A percentile compares a stretch with the other conserved stretches of the same genome.
Conservation (phyloP, 1,139 yeast genomes). For the Yarrowia galli region DNA sequence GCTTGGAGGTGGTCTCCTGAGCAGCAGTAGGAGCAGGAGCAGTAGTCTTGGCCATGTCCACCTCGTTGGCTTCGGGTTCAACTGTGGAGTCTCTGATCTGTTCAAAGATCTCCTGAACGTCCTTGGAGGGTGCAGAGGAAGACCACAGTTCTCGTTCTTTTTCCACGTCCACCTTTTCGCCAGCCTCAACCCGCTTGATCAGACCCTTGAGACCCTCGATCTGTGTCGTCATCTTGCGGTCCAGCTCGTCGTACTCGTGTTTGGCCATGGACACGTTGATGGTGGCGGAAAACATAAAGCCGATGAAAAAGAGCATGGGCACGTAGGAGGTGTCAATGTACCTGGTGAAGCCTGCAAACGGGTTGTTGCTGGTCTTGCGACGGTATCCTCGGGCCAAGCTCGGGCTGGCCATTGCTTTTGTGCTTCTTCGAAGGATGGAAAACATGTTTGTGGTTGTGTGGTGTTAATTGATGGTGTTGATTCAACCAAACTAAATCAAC, state of each 20-base stretch:
- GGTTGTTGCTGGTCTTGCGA: slow-evolving; percentile 7
- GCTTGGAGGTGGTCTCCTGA: slow-evolving; percentile 19
- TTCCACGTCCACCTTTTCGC: slow-evolving; percentile 30
- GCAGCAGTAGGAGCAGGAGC: neutral
- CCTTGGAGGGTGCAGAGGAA: slow-evolving; percentile 17
- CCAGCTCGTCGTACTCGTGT: slow-evolving; percentile 29
- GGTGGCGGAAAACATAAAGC: slow-evolving; percentile 36
- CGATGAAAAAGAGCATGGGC: slow-evolving; percentile 34
- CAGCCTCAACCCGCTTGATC: slow-evolving; percentile 22
- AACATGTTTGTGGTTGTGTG: neutral
- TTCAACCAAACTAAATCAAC: no score
- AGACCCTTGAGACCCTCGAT: slow-evolving; percentile 14
- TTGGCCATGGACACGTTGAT: slow-evolving; percentile 33
- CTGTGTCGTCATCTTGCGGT: slow-evolving; percentile 10
- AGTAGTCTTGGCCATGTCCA: neutral
- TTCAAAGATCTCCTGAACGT: slow-evolving; percentile 30
- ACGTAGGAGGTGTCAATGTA: slow-evolving; percentile 21
- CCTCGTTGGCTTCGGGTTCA: neutral
- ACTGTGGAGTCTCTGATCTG: slow-evolving; percentile 29
- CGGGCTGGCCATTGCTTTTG: neutral
- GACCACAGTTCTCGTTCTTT: slow-evolving; percentile 23
- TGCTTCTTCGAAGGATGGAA: slow-evolving; percentile 13
- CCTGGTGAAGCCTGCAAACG: slow-evolving; percentile 22
- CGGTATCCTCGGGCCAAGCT: slow-evolving; percentile 5
- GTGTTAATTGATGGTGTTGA: no score